Percentiles rank a stretch among this genome's conserved stretches.
Conservation (phyloP, 2,329 filamentous ascomycete species). For the Colletotrichum lindemuthianum region DNA sequence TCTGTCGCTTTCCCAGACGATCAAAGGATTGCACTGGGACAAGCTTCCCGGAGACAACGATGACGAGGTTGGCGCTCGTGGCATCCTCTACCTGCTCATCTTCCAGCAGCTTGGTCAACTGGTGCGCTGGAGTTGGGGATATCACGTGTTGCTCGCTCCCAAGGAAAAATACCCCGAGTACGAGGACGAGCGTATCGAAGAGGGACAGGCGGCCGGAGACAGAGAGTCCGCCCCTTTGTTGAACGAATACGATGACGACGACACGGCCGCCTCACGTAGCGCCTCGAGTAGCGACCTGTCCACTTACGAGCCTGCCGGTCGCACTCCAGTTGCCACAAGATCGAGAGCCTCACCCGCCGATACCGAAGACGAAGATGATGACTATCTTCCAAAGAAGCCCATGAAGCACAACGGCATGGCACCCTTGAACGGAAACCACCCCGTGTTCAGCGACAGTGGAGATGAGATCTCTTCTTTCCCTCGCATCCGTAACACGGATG, state of each 20-base stretch:
- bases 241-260: constrained; percentile 53
- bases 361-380: constrained; percentile 58
- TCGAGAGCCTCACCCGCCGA: constrained; percentile 61
- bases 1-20: constrained; percentile 89
- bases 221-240: constrained; percentile 59
- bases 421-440: constrained; percentile 41
- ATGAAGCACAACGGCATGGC: constrained; percentile 36
- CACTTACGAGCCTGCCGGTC: constrained; percentile 64
- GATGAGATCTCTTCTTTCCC: constrained; percentile 73
- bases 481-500: constrained; percentile 57
- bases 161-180: constrained; percentile 78
- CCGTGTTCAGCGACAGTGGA: constrained; percentile 44
- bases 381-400: constrained; percentile 41
- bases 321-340: constrained; percentile 62
- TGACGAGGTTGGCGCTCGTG: constrained; percentile 90
- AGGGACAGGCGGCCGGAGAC: constrained; percentile 68
- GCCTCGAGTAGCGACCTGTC: constrained; percentile 53
- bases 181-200: constrained; percentile 61
- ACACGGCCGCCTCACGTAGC: constrained; percentile 45
- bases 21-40: constrained; percentile 94
- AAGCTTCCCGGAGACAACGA: constrained; percentile 92
- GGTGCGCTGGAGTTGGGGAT: constrained; percentile 98
- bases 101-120: constrained; percentile 98
- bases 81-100: constrained; percentile 94
- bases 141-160: constrained; percentile 91